Evolutionary conservation across 1,284 basidiomycete genomes (phyloP).

Genomic region (Cutaneotrichosporon sp.): DNA sequence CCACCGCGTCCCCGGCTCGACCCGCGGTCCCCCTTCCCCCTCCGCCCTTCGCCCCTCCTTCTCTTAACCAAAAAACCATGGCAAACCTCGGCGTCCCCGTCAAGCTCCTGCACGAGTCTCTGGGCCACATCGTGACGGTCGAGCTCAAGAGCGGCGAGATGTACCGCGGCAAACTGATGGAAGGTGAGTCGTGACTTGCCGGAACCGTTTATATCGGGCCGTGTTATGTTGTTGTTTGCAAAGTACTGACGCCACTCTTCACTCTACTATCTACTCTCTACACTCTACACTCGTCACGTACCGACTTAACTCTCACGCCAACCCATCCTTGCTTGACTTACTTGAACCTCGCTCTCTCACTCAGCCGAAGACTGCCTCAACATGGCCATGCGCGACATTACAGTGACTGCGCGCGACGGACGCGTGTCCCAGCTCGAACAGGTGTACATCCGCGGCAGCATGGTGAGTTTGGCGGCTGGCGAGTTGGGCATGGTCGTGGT

Average conservation of each 20-base stretch:
- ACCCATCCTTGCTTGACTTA: too few species aligned
- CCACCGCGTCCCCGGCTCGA: not conserved
- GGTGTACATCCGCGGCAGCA: constrained; percentile 97
- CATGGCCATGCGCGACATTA: constrained; percentile 94
- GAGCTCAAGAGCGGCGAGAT: constrained; percentile 93
- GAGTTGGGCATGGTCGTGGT: not conserved
- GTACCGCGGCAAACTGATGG: constrained; percentile 94
- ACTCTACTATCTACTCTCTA: too few species aligned
- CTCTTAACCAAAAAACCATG: constrained; percentile 39
- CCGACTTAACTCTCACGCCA: too few species aligned
- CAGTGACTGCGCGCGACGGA: constrained; percentile 95
- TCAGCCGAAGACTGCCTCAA: constrained; percentile 98
- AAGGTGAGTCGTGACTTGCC: constrained; percentile 60
- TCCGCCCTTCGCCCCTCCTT: constrained; percentile 3
- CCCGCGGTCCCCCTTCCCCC: not conserved
- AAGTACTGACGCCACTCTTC: too few species aligned
- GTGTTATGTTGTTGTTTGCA: not conserved
- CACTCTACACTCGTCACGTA: too few species aligned
- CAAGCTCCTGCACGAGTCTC: constrained; percentile 86
- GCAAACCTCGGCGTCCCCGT: constrained; percentile 78
- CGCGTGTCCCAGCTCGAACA: constrained; percentile 99
- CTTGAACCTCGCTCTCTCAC: too few species aligned
- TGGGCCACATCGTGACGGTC: constrained; percentile 95
- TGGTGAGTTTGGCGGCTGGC: constrained; percentile 57
- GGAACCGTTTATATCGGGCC: not conserved